phyloP scores from a whole-genome alignment of 164 flowering plant species.

The Vitis labrusca region DNA sequence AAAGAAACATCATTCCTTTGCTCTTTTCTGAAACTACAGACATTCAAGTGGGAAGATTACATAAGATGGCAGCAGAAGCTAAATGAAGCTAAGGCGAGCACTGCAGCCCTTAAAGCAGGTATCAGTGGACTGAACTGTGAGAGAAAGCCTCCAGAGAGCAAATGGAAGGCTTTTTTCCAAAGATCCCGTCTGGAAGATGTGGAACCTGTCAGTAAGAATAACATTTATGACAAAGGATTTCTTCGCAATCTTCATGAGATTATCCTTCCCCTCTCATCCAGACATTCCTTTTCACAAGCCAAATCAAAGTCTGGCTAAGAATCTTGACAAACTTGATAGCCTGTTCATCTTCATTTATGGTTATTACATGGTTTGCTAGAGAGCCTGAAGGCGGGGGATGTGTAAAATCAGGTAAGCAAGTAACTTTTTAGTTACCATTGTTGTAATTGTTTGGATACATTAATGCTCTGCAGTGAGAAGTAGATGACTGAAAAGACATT shows the following conservation, averaged over 20 bases:
- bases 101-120: conserved; percentile 77
- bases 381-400: too few relatives aligned
- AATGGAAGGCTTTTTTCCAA: conserved; percentile 65
- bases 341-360: background rate
- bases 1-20: background rate
- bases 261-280: conserved; percentile 61
- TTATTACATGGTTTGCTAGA: background rate
- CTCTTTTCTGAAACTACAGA: conserved; percentile 34
- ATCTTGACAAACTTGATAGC: background rate
- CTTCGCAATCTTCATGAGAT: conserved; percentile 61
- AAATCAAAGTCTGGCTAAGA: conserved; percentile 44
- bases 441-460: too few relatives aligned
- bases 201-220: conserved; percentile 48
- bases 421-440: too few relatives aligned
- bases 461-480: too few relatives aligned
- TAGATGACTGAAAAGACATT: too few relatives aligned
- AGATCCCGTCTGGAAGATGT: conserved; percentile 54
- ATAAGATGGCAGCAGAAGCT: conserved; percentile 67
- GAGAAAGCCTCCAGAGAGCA: conserved; percentile 54
- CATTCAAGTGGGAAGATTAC: conserved; percentile 91
- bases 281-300: conserved; percentile 46
- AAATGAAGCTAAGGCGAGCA: conserved; percentile 76
- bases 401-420: too few relatives aligned
- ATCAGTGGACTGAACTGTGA: conserved; percentile 48
- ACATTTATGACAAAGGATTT: conserved; percentile 68